Conservation (phyloP, 257 asterid species). For the Rehmannia glutinosa region DNA sequence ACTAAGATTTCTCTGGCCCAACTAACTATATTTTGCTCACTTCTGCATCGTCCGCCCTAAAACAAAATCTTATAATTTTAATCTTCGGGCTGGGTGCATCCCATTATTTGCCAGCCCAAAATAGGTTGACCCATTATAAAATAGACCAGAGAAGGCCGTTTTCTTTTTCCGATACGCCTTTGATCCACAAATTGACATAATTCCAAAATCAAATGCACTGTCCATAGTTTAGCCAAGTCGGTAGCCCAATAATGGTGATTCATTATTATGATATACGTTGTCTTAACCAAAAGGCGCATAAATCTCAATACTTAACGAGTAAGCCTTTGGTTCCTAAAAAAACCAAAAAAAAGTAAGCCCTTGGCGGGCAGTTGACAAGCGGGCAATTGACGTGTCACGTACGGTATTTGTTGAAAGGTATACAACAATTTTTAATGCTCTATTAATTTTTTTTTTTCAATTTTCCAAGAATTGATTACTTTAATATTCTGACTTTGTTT, state of each 20-base stretch:
- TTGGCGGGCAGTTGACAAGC: too few relatives aligned
- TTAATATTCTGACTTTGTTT: neutral
- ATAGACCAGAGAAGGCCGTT: neutral
- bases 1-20: too few relatives aligned
- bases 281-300: constrained; percentile 1
- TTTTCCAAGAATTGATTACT: neutral
- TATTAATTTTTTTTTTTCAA: too few relatives aligned
- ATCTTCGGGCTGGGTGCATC: too few relatives aligned
- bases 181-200: neutral
- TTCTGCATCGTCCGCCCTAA: too few relatives aligned
- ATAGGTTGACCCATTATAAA: neutral
- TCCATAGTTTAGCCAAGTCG: neutral
- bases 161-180: too few relatives aligned
- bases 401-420: constrained; percentile 12
- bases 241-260: neutral
- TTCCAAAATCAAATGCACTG: neutral
- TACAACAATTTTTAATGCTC: neutral
- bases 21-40: too few relatives aligned
- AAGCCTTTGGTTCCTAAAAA: too few relatives aligned
- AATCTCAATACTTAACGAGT: neutral
- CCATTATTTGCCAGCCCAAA: neutral
- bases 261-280: neutral
- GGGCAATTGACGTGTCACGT: constrained; percentile 11
- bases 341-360: too few relatives aligned
- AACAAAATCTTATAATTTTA: too few relatives aligned